These are phyloP conservation scores for Martiniozyma asiatica DNA, from an alignment of 1,139 yeast genomes.

Conservation along the genomic window DNA sequence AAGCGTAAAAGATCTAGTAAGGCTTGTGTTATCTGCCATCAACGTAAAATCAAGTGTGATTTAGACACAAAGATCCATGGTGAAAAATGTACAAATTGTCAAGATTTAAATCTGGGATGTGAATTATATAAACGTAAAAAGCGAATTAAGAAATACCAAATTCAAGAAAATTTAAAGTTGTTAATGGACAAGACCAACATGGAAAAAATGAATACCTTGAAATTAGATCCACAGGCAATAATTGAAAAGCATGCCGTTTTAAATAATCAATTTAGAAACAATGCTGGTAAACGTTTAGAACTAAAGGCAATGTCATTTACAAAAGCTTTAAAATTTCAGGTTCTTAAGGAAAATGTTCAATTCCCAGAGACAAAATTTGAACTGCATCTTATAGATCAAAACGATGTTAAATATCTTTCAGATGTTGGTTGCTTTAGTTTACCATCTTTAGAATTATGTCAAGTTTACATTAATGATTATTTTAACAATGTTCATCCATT, in stretches of 20 bases:
- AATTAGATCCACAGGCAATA: constrained; percentile 9
- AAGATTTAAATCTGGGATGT: constrained; percentile 42
- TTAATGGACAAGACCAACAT: constrained; percentile 10
- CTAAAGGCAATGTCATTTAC: constrained; percentile 6
- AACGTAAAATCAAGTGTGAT: constrained; percentile 41
- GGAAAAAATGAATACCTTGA: constrained; percentile 9
- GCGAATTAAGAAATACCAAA: constrained; percentile 12
- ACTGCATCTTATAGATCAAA: background rate
- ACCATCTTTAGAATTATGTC: constrained; percentile 49
- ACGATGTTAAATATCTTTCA: constrained; percentile 25
- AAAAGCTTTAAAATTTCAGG: constrained; percentile 9
- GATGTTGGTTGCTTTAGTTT: constrained; percentile 61
- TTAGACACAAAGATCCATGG: constrained; percentile 33
- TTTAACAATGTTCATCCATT: constrained; percentile 45
- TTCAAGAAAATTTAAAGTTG: constrained; percentile 9
- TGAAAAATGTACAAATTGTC: constrained; percentile 39
- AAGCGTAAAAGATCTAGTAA: constrained; percentile 35
- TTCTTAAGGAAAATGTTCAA: too few relatives aligned
- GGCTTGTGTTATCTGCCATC: constrained; percentile 43
- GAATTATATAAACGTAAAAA: constrained; percentile 31
- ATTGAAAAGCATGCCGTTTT: too few relatives aligned
- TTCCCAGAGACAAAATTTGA: constrained; percentile 1
- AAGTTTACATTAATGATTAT: constrained; percentile 48
- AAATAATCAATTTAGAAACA: constrained; percentile 14
- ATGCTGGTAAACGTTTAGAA: constrained; percentile 9